phyloP scores from a whole-genome alignment of 2,329 filamentous ascomycete species.

The Venturiaceae sp. region DNA sequence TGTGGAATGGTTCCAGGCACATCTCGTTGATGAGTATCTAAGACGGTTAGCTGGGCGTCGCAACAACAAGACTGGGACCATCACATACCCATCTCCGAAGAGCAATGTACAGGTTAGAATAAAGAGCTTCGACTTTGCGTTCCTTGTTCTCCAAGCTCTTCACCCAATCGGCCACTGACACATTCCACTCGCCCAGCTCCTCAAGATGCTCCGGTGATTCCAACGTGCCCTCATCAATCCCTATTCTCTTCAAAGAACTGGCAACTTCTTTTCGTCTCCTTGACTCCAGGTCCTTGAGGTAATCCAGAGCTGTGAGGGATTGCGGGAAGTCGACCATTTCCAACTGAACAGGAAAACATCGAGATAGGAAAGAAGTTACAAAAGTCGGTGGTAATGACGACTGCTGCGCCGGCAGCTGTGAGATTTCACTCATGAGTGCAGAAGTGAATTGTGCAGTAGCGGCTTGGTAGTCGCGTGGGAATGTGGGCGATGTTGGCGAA shows the following conservation, averaged over 20 bases:
- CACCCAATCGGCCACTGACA: slow-evolving; percentile 47
- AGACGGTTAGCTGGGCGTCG: slow-evolving; percentile 12
- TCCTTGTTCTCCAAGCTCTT: slow-evolving; percentile 35
- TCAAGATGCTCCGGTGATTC: slow-evolving; percentile 29
- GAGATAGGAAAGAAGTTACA: slow-evolving; percentile 51
- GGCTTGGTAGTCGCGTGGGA: slow-evolving; percentile 6
- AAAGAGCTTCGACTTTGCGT: slow-evolving; percentile 29
- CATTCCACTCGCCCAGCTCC: slow-evolving; percentile 39
- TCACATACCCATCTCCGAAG: slow-evolving; percentile 52
- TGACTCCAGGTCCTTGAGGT: slow-evolving; percentile 53
- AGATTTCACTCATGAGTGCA: slow-evolving; percentile 45
- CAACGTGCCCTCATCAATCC: slow-evolving; percentile 39
- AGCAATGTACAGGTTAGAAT: slow-evolving; percentile 52
- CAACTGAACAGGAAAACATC: slow-evolving; percentile 47
- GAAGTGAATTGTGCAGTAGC: slow-evolving; percentile 38
- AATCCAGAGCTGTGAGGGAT: slow-evolving; percentile 55
- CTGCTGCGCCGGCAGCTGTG: slow-evolving; percentile 49
- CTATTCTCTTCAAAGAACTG: slow-evolving; percentile 43
- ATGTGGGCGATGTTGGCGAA: slow-evolving; percentile 20
- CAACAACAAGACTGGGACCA: slow-evolving; percentile 5
- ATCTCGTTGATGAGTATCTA: slow-evolving; percentile 57
- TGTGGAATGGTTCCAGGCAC: slow-evolving; percentile 51
- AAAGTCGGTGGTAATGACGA: slow-evolving; percentile 53
- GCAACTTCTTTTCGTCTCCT: slow-evolving; percentile 49
- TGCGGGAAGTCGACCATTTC: slow-evolving; percentile 55